Evolutionary conservation across 2,329 filamentous ascomycete genomes (phyloP), one percentile per base, ranked within the genome.

Genomic region (Xylaria sp.): DNA sequence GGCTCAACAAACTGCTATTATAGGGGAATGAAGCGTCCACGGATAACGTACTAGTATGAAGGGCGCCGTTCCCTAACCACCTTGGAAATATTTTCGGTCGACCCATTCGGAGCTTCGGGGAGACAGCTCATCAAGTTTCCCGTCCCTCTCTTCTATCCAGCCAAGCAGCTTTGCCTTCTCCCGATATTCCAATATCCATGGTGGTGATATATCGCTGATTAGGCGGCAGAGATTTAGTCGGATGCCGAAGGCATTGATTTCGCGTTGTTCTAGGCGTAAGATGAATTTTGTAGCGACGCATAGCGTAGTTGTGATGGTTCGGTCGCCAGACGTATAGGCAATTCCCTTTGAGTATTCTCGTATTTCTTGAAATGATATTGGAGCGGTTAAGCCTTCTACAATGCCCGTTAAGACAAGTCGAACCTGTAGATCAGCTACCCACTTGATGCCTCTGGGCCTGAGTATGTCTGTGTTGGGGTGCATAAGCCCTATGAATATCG

Each of bases 361-460:
- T 41, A 68, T 28, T 31, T 66, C 66, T 52, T 68, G 57, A 25
- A 68, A 65, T 48, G 57, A 68, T 25, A 68, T 61, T 12, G 57
- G 62, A 36, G 66, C 62, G 39, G 62, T 66, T 28, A 66, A 31
- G 46, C 66, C 66, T 48, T 61, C 66, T 33, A 48, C 54, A 13
- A 52, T 65, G 18, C 66, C 66, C 20, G 62, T 68, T 23, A 68
- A 51, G 36, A 68, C 43, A 10, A 65, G 61, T 58, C 36, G 66
- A 51, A 61, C 62, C 41, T 65, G 58, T 41, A 56, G 2, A 48
- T 68, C 23, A 33, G 48, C 23, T 33, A 65, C 10, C 36, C 41
- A 18, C 18, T 49, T n/a, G 2, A 20, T 49, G 28, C 28, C 28
- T 28, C 28, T 28, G 28, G 28, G 28, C 28, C 28, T 28, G 18